phyloP scores from a whole-genome alignment of 257 asterid genomes.

The Plantago elongata region DNA sequence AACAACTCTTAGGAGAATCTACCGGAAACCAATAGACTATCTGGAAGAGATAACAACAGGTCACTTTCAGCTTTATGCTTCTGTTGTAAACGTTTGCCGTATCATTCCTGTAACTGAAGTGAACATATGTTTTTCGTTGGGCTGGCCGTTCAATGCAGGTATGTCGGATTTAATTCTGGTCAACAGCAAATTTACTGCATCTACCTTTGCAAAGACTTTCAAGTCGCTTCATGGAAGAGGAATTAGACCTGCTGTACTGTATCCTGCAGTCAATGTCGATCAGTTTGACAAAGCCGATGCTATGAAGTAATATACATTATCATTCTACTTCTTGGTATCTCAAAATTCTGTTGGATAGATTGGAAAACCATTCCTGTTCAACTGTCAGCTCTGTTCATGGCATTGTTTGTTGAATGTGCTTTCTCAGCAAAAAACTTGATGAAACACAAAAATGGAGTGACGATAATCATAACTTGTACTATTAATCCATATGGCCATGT shows the following conservation, averaged over 20 bases:
- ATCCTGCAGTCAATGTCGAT: conserved; percentile 88
- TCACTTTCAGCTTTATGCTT: conserved; percentile 18
- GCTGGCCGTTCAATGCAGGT: conserved; percentile 42
- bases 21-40: conserved; percentile 77
- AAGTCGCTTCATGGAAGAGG: conserved; percentile 59
- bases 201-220: conserved; percentile 90
- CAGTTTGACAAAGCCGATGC: conserved; percentile 61
- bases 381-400: not conserved
- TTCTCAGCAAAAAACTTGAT: not conserved
- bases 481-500: not conserved
- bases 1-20: conserved; percentile 70
- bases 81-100: not conserved
- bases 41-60: conserved; percentile 93
- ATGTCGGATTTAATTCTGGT: conserved; percentile 91
- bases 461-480: not conserved
- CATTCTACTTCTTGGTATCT: conserved; percentile 27
- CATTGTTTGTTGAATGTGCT: not conserved
- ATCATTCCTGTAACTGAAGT: not conserved
- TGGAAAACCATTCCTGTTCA: conserved; percentile 4
- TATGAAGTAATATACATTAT: conserved; percentile 49
- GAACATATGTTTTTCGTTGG: not conserved
- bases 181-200: conserved; percentile 89
- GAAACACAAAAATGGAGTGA: not conserved
- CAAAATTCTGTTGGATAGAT: conserved; percentile 29
- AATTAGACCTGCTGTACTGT: conserved; percentile 80